These are phyloP conservation scores for Tricladium varicosporioides DNA, from an alignment of 2,329 filamentous ascomycete species.

Conservation along the genomic window DNA sequence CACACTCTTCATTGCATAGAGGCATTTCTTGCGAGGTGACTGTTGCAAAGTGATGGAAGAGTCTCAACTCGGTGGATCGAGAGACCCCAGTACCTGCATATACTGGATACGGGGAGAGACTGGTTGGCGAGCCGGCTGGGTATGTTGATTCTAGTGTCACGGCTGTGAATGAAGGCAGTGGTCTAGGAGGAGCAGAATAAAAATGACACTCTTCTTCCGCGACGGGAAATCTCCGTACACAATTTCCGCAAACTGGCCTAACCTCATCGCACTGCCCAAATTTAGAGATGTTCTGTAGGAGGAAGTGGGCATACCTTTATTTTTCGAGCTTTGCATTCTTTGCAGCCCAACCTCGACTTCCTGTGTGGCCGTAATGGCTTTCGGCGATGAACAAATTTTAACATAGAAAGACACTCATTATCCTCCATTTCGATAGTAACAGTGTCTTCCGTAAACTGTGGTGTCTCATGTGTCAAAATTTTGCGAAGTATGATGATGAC, in stretches of 20 bases:
- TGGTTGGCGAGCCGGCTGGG: background rate
- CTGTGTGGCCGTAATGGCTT: constrained; percentile 3
- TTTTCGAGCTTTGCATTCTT: constrained; percentile 16
- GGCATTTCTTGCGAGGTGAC: constrained; percentile 9
- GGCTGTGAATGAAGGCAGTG: too few relatives aligned
- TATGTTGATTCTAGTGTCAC: too few relatives aligned
- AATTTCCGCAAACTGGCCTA: constrained; percentile 7
- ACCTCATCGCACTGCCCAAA: constrained; percentile 12
- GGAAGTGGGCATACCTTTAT: constrained; percentile 9
- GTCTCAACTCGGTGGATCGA: constrained; percentile 10
- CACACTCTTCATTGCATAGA: background rate
- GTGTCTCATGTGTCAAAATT: too few relatives aligned
- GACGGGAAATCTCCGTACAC: constrained; percentile 9
- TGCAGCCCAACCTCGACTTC: constrained; percentile 16
- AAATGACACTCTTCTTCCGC: constrained; percentile 10
- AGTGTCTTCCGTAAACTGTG: too few relatives aligned
- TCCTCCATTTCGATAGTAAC: too few relatives aligned
- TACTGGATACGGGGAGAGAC: background rate
- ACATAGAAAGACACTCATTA: background rate
- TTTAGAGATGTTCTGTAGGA: background rate
- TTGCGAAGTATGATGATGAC: too few relatives aligned
- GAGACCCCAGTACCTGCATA: background rate
- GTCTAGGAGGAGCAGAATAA: background rate
- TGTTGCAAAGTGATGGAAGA: constrained; percentile 17
- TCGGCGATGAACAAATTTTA: background rate